phyloP scores from a whole-genome alignment of 2,329 filamentous ascomycete species.

The Mycosphaerella arachidis region DNA sequence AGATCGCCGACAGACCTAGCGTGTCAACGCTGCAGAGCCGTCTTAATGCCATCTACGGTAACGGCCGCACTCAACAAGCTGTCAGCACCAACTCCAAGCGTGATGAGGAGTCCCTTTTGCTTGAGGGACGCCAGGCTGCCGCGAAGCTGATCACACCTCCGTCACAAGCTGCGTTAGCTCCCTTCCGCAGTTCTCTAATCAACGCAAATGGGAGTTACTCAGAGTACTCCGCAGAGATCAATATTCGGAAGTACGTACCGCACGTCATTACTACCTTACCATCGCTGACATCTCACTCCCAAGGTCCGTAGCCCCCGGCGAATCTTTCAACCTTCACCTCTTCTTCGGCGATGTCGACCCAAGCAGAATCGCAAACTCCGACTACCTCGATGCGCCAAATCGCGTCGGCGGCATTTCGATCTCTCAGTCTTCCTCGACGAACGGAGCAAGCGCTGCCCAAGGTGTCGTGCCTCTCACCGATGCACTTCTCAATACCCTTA shows the following conservation, averaged over 20 bases:
- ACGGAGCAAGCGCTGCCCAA: not conserved
- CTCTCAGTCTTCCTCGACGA: conserved; percentile 3
- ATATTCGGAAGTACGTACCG: not conserved
- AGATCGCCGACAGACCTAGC: conserved; percentile 47
- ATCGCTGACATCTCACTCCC: not conserved
- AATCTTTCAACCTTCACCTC: conserved; percentile 11
- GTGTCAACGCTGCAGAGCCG: conserved; percentile 43
- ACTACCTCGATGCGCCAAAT: conserved; percentile 11
- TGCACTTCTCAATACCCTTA: conserved; percentile 10
- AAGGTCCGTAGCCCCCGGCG: conserved; percentile 7
- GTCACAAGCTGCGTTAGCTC: conserved; percentile 1
- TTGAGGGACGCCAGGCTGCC: conserved; percentile 2
- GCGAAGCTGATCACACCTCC: conserved; percentile 2
- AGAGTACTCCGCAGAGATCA: conserved; percentile 4
- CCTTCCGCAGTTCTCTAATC: conserved; percentile 5
- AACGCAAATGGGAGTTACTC: conserved; percentile 8
- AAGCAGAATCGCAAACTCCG: conserved; percentile 4
- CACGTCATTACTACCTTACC: not conserved
- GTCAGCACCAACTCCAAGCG: conserved; percentile 6
- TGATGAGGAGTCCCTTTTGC: not conserved
- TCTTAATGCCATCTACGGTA: conserved; percentile 61
- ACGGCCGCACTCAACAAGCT: conserved; percentile 7
- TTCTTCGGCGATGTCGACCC: conserved; percentile 9
- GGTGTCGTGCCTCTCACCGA: conserved; percentile 8
- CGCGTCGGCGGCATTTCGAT: conserved; percentile 11